Evolutionary conservation across 441 rosid species (phyloP), one percentile per base, ranked within the genome.

Genomic region (Brassica hybrid): DNA sequence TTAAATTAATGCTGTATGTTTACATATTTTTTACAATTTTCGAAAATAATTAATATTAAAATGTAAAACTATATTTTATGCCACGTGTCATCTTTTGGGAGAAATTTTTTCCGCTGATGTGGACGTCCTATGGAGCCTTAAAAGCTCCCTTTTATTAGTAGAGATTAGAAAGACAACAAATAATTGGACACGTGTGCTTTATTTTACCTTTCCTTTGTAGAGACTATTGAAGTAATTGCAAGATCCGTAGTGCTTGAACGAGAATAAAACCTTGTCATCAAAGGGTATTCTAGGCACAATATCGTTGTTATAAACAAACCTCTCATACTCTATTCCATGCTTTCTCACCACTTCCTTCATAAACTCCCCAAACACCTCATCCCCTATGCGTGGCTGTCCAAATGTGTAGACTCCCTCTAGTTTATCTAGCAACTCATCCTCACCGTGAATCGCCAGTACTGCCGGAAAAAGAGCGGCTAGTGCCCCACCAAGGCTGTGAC

Each of bases 311-410:
- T 91, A 89, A 19, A 93, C 96, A 69, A 80, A 88, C 63, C 96
- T 86, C 72, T 69, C 74, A 65, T 86, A 89, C 27, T 65, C 59
- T 19, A 88, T 76, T 5, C 71, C 75, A 58, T 86, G 69, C 4
- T 69, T 71, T 4, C 10, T 18, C 66, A 93, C 12, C 41, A 77
- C 65, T n/a, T 50, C 65, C 41, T 84, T 82, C 97, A 88, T 82
- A 72, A 67, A 91, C 14, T 64, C 77, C 43, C 78, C 85, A 25
- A 91, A 91, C 63, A 72, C 72, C 11, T 71, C 80, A 27, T 93
- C 90, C 1, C 97, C 96, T 30, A 89, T 83, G 34, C 95, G 86
- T 2, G 92, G 97, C 67, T 92, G 97, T 60, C 97, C 97, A 75
- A 84, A 91, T 2, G 96, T 89, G 73, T 85, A 89, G 1, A 91